These are phyloP conservation scores for Penicillium pancosmium DNA, from an alignment of 495 filamentous ascomycete species.

Conservation along the genomic window DNA sequence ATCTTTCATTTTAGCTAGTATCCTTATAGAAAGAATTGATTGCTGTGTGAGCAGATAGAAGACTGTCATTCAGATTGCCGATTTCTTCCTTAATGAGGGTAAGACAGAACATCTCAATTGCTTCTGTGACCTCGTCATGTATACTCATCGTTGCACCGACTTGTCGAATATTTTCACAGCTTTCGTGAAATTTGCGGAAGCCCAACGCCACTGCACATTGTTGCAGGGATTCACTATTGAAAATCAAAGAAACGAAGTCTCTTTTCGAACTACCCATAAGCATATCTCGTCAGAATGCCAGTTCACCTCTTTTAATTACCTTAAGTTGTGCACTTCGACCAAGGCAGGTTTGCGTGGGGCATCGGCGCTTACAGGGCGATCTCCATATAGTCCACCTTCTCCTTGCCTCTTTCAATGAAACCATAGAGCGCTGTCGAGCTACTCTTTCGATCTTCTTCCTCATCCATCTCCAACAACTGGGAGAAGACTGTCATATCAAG, in stretches of 20 bases:
- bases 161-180: neutral
- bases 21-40: constrained; percentile 4
- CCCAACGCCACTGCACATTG: neutral
- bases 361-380: constrained; percentile 2
- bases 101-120: constrained; percentile 1
- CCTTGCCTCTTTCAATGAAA: neutral
- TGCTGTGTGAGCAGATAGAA: neutral
- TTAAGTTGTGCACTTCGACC: neutral
- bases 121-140: constrained; percentile 2
- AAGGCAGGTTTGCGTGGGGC: neutral
- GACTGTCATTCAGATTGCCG: constrained; percentile 1
- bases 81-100: neutral
- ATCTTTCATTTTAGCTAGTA: constrained; percentile 2
- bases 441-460: constrained; percentile 5
- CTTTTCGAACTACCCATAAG: neutral
- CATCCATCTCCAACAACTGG: constrained; percentile 3
- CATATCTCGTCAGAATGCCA: neutral
- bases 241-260: neutral
- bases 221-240: neutral
- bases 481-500: constrained; percentile 6
- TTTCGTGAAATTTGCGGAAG: constrained; percentile 1
- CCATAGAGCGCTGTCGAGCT: constrained; percentile 1
- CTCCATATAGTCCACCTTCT: neutral
- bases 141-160: constrained; percentile 2
- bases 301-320: neutral